Evolutionary conservation across 2,329 filamentous ascomycete genomes (phyloP).

Genomic region (Fusarium caatingaense): DNA sequence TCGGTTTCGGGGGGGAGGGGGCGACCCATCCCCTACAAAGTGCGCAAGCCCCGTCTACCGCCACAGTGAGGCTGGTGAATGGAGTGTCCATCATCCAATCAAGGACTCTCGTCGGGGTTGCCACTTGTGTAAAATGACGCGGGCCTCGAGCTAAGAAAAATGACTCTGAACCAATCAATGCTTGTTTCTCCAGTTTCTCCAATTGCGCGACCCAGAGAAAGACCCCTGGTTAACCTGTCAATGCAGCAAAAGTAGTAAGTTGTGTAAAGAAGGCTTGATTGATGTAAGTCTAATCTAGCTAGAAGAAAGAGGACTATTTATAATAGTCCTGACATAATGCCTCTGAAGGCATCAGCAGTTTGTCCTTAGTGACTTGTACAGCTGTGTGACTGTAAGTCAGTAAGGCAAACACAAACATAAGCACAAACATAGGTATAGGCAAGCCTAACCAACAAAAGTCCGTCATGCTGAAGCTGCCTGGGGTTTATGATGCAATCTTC

Average conservation of each 20-base stretch:
- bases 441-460: slow-evolving; percentile 1
- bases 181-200: slow-evolving; percentile 28
- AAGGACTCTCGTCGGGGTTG: slow-evolving; percentile 8
- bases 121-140: slow-evolving; percentile 40
- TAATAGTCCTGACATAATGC: too few species aligned
- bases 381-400: too few species aligned
- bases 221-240: slow-evolving; percentile 22
- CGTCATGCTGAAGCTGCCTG: slow-evolving; percentile 1
- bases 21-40: slow-evolving; percentile 29
- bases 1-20: slow-evolving; percentile 32
- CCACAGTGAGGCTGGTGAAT: slow-evolving; percentile 44
- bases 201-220: slow-evolving; percentile 20
- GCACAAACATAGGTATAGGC: too few species aligned
- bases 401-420: too few species aligned
- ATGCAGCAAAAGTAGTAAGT: slow-evolving; percentile 6
- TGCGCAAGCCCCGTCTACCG: slow-evolving; percentile 31
- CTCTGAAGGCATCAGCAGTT: too few species aligned
- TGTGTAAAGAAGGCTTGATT: too few species aligned
- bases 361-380: too few species aligned
- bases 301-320: too few species aligned
- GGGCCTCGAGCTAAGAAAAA: slow-evolving; percentile 37
- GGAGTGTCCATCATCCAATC: slow-evolving; percentile 31
- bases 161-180: slow-evolving; percentile 23
- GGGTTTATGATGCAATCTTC: slow-evolving; percentile 19
- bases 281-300: too few species aligned